These are phyloP conservation scores for Digitaria exilis DNA, from an alignment of 202 grass and related monocot species.

Conservation along the genomic window DNA sequence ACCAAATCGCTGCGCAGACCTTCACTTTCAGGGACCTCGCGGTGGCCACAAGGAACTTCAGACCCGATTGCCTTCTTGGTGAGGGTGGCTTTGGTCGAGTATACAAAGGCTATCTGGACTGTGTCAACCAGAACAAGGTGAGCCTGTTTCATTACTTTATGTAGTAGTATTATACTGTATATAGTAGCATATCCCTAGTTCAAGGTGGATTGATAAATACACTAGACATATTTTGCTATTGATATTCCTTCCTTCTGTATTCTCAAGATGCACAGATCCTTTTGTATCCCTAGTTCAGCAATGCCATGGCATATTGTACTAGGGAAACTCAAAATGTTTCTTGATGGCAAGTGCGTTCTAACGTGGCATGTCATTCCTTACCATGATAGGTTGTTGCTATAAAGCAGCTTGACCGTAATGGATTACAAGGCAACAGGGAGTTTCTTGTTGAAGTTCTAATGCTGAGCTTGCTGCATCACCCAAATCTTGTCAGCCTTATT, in stretches of 20 bases:
- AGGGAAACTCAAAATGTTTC: not conserved
- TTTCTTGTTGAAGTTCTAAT: slow-evolving; percentile 84
- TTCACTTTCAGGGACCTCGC: slow-evolving; percentile 80
- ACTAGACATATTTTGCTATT: not conserved
- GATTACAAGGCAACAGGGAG: slow-evolving; percentile 85
- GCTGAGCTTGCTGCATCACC: slow-evolving; percentile 84
- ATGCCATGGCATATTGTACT: not conserved
- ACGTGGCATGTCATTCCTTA: slow-evolving; percentile 24
- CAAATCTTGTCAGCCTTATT: slow-evolving; percentile 83
- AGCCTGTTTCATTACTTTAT: not conserved
- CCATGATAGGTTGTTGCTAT: slow-evolving; percentile 76
- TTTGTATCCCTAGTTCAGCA: not conserved
- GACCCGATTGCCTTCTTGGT: slow-evolving; percentile 77
- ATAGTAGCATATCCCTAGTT: not conserved
- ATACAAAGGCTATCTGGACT: slow-evolving; percentile 75
- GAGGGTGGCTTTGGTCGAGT: slow-evolving; percentile 86
- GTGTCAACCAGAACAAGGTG: slow-evolving; percentile 69
- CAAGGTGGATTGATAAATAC: not conserved
- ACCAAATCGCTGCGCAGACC: slow-evolving; percentile 68
- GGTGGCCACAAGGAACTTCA: slow-evolving; percentile 65
- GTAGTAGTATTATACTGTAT: no score
- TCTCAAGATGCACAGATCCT: not conserved
- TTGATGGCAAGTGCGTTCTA: not conserved
- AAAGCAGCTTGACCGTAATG: slow-evolving; percentile 86
- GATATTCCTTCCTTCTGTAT: not conserved